Base-by-base conservation (phyloP, 768 basidiomycete genomes). In the Pleurotus pulmonarius region DNA sequence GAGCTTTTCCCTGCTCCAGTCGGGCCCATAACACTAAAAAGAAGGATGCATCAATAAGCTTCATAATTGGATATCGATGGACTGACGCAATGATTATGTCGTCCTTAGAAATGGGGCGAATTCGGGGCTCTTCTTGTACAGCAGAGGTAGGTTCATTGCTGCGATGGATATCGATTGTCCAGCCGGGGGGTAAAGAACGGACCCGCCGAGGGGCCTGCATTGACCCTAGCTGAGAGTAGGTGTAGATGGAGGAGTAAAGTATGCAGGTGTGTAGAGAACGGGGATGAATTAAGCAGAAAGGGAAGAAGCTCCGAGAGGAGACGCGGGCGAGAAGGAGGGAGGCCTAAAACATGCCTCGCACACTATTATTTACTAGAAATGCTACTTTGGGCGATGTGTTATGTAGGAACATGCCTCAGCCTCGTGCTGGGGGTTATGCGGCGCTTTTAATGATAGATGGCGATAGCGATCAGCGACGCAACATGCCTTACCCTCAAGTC, bases 1-100 rank as follows among this genome's bases (percentile, higher is more conserved):
- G 64, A 56, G 43, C 66, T 67, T 52, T 66, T 67, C 26, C 66
- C 66, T 2, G 59, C 57, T 8, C 65, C 66, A 8, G 62, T 66
- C 15, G 64, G 60, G 16, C 66, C 66, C 65, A 67, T 67, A 11
- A 67, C 56, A 11, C 66, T 67, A 40, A 20, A 20, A 34, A n/a
- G 43, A 11, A 34, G 5, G 48, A 46, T n/a, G 8, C 4, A 15
- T 40, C 4, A 7, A 41, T 46, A 29, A 25, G 20, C 2, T 26
- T 3, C n/a, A n/a, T 18, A 2, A 34, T 9, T 16, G 16, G 24
- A 56, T 18, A 18, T 15, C 16, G 16, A 40, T 26, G 39, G 34
- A 59, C 58, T 22, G 13, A 59, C 58, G 58, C 58, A 52, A 59
- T 56, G 24, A 59, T 56, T 41, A 59, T 54, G 25, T 59, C 58